Base-by-base conservation (phyloP, 176 grass and related monocot species). In the Zoysia japonica region DNA sequence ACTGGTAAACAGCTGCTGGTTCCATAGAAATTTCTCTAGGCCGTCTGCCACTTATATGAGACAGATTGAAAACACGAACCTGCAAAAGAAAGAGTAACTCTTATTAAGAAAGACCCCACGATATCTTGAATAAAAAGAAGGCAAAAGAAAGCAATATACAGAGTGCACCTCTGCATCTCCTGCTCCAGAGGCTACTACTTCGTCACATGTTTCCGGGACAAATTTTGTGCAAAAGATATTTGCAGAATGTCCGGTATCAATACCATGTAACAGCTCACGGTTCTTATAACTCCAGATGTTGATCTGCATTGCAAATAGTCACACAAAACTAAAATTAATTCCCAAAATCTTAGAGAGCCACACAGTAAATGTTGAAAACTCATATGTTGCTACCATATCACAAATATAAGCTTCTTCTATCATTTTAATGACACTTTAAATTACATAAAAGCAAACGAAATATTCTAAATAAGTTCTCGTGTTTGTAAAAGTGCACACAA, bases 171-270 rank as follows among this genome's bases (percentile, higher is more conserved):
- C 90, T 50, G 87, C 88, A 82, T 98, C 96, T 81, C 90, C 96
- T 85, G 96, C 92, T 28, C 92, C 96, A 13, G 96, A 98, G 76
- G 87, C 90, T 73, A 98, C 78, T 66, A 95, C 77, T 75, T 98
- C 96, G 76, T 98, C 96, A 19, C 85, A 89, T 81, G 89, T 98
- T 81, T 94, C 90, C 0, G 96, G 96, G 51, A 98, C 71, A 87
- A 98, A 98, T 74, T 87, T 95, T 67, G 90, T 94, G 63, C 96
- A 98, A 84, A 98, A 98, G 85, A 98, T 90, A 54, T 98, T 98
- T 35, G 90, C 69, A 55, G 92, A 91, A 81, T 98, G 96, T 36
- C 96, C 96, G 0, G 88, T 98, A 20, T 91, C 88, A 84, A 98
- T 98, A 47, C 85, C 88, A 93, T 98, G 92, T 65, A 90, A 70